Base-by-base conservation (phyloP, 2,329 filamentous ascomycete species). In the Tolypocladium guangdongense region DNA sequence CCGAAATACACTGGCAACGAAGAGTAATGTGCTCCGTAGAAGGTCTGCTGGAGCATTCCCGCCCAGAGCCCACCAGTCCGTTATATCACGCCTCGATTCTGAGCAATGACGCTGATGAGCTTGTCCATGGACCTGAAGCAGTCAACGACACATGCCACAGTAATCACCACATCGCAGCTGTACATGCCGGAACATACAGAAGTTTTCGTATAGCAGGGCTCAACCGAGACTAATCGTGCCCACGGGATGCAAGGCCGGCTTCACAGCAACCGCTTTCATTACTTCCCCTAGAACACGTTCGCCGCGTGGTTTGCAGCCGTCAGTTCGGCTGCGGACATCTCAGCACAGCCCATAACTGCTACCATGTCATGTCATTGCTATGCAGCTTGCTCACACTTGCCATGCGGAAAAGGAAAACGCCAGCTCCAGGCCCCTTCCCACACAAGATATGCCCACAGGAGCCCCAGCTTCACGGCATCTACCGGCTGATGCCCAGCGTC, bases 401-500 rank as follows among this genome's bases (percentile, higher is more conserved):
- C 48, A 50, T 50, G 48, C 43, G 20, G 27, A 50, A 50, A 30
- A 49, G 32, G 30, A 50, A 50, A 52, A 53, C 54, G 54, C 54
- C 54, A 37, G 53, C 54, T 52, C 54, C 54, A 33, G 41, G 54
- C 54, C 45, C 35, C 30, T 38, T n/a, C 38, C 41, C 37, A 49
- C 46, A 41, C 39, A 37, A 8, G 12, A 46, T 47, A 18, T 38
- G 18, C 27, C 14, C 33, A n/a, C 32, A 14, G 20, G 16, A 22
- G 46, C 22, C 18, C 27, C 24, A 7, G 10, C 27, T 5, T 30
- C 16, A 18, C 27, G 24, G 8, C 24, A 1, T 46, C 43, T 54
- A 52, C 49, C 49, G 50, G 43, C 45, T 43, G 41, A 55, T 36
- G 3, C 66, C 64, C 54, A 81, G 62, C 35, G 65, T 68, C 46